phyloP scores from a whole-genome alignment of 1,139 yeast genomes.

The Spathaspora sp. region DNA sequence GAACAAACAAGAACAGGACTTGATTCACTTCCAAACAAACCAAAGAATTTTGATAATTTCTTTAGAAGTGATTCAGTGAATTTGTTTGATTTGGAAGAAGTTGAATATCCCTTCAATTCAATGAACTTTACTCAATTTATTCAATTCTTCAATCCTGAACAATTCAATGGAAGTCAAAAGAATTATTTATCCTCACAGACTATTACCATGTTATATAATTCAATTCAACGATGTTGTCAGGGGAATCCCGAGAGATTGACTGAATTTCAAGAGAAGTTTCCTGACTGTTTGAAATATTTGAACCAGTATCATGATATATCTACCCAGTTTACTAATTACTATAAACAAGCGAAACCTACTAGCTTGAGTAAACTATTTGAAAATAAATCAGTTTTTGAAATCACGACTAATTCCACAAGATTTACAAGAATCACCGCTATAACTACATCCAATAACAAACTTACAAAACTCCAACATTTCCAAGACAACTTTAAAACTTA shows the following conservation, averaged over 20 bases:
- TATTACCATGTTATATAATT: neutral
- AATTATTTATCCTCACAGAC: neutral
- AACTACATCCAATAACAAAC: neutral
- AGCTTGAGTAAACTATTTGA: neutral
- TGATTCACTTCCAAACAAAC: neutral
- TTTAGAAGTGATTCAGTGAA: conserved; percentile 9
- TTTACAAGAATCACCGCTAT: neutral
- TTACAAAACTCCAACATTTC: neutral
- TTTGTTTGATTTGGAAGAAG: conserved; percentile 8
- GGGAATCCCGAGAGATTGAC: conserved; percentile 19
- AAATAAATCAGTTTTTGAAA: neutral
- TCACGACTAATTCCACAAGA: neutral
- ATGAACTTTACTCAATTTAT: conserved; percentile 11
- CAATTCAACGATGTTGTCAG: neutral
- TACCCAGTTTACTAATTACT: too few species aligned
- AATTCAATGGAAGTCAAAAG: neutral
- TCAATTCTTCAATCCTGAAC: conserved; percentile 13
- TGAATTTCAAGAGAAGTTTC: conserved; percentile 31
- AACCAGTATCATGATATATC: too few species aligned
- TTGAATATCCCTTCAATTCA: conserved; percentile 5
- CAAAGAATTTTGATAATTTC: conserved; percentile 5
- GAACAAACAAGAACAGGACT: conserved; percentile 10
- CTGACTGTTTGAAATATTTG: conserved; percentile 33
- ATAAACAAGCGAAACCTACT: too few species aligned
- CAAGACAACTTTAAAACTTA: neutral